These are phyloP conservation scores for Teunomyces gatunensis DNA, from an alignment of 805 yeast genomes.

Conservation along the genomic window DNA sequence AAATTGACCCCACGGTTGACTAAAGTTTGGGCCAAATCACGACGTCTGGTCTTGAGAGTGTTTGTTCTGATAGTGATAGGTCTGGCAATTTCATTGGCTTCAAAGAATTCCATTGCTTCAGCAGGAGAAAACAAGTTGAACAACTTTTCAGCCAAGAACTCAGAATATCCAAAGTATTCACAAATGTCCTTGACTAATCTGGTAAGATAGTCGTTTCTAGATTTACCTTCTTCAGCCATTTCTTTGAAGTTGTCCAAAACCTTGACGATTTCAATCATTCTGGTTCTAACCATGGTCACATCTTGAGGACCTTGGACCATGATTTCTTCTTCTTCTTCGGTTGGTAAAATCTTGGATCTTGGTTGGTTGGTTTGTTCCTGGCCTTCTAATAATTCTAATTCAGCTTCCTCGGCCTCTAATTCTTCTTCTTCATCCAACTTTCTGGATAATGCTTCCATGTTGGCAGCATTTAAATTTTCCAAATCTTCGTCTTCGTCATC, in stretches of 20 bases:
- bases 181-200: conserved; percentile 83
- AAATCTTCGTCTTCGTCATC: conserved; percentile 62
- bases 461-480: conserved; percentile 72
- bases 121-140: conserved; percentile 89
- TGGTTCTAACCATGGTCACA: conserved; percentile 78
- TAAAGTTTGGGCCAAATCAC: conserved; percentile 92
- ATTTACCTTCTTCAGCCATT: conserved; percentile 79
- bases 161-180: conserved; percentile 90
- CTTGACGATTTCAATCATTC: conserved; percentile 93
- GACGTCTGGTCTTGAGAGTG: conserved; percentile 88
- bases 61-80: conserved; percentile 98
- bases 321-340: conserved; percentile 59
- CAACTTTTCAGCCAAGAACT: conserved; percentile 88
- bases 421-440: conserved; percentile 60
- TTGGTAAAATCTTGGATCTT: conserved; percentile 73
- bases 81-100: conserved; percentile 95
- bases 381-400: conserved; percentile 56
- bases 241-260: conserved; percentile 87
- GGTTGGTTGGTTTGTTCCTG: conserved; percentile 53
- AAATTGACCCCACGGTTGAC: conserved; percentile 96
- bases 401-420: conserved; percentile 46
- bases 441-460: conserved; percentile 76
- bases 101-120: conserved; percentile 97
- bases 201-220: conserved; percentile 78
- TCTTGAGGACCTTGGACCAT: conserved; percentile 61